Evolutionary conservation across 192 early-diverging fungal genomes (phyloP).

Genomic region (Backusella circina): DNA sequence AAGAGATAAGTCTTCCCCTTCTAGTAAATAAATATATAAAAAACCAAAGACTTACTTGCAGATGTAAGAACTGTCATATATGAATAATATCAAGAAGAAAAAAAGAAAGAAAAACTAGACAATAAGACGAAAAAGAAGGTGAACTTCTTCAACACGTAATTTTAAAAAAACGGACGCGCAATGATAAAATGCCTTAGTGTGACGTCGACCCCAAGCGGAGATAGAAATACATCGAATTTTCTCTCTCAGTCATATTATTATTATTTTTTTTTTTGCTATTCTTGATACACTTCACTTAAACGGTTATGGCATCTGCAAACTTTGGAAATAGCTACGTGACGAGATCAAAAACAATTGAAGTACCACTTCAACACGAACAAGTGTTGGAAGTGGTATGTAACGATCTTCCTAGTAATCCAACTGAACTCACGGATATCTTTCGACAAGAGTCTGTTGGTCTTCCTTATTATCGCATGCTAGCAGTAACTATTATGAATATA

Average conservation of each 20-base stretch:
- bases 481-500: slow-evolving; percentile 13
- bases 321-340: slow-evolving; percentile 19
- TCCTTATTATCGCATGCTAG: slow-evolving; percentile 33
- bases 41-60: slow-evolving; percentile 19
- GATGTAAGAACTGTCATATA: slow-evolving; percentile 24
- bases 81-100: background rate
- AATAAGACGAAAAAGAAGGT: background rate
- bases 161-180: slow-evolving; percentile 1
- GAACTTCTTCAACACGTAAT: slow-evolving; percentile 1
- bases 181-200: background rate
- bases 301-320: slow-evolving; percentile 9
- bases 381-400: slow-evolving; percentile 37
- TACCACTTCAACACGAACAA: slow-evolving; percentile 40
- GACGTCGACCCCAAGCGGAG: background rate
- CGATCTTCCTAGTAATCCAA: slow-evolving; percentile 33
- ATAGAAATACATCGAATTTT: background rate
- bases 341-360: slow-evolving; percentile 37
- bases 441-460: slow-evolving; percentile 27
- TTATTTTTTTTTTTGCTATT: background rate
- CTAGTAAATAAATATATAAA: background rate
- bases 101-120: background rate
- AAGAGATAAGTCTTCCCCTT: background rate
- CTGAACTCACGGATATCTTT: slow-evolving; percentile 37
- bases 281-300: background rate
- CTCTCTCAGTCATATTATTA: background rate